Evolutionary conservation across 345 rosid genomes (phyloP).

Genomic region (Firmiana major): DNA sequence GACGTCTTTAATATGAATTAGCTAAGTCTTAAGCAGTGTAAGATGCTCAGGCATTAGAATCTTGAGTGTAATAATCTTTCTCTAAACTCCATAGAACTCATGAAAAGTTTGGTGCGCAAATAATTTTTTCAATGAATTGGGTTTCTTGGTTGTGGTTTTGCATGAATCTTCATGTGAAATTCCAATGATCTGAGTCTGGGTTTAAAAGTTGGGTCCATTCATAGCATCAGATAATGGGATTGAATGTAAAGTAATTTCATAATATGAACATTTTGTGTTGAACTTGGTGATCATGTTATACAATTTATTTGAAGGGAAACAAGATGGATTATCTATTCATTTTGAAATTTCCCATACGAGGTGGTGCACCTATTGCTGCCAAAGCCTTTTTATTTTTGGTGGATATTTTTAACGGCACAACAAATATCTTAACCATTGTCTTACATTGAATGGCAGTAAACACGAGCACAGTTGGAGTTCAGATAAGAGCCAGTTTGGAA

Average conservation of each 20-base stretch:
- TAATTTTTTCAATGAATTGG: neutral
- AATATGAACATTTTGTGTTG: neutral
- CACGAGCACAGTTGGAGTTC: conserved; percentile 30
- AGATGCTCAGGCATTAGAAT: neutral
- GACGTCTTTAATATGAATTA: neutral
- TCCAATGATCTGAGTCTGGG: neutral
- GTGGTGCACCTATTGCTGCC: neutral
- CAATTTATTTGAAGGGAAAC: neutral
- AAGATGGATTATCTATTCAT: neutral
- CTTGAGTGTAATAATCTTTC: neutral
- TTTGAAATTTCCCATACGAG: neutral
- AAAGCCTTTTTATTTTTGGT: neutral
- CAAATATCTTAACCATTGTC: neutral
- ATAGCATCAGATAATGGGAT: neutral
- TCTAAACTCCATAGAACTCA: neutral
- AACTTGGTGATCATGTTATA: neutral
- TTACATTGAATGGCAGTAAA: conserved; percentile 16
- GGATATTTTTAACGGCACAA: neutral
- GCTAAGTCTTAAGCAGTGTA: neutral
- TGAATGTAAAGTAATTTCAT: neutral
- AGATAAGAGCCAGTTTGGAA: conserved; percentile 33
- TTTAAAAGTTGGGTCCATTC: neutral
- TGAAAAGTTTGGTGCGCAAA: neutral
- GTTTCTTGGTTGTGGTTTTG: neutral
- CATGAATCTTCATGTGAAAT: neutral